These are phyloP conservation scores for Tolypocladium sp. DNA, from an alignment of 2,329 filamentous ascomycete genomes.

Conservation along the genomic window DNA sequence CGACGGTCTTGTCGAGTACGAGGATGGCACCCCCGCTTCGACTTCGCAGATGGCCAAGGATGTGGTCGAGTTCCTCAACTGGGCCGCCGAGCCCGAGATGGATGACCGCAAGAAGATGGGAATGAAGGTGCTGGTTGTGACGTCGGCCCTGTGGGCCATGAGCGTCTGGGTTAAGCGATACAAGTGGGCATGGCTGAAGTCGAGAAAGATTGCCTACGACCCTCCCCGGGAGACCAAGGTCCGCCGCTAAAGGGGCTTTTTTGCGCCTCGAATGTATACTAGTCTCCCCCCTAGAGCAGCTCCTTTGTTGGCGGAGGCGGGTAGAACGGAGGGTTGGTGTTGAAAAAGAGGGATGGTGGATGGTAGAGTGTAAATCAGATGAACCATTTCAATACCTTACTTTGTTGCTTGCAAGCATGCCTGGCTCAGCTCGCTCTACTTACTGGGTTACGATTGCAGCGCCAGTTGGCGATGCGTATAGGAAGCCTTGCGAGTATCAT, in stretches of 20 bases:
- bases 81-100: constrained; percentile 98
- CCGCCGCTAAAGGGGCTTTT: constrained; percentile 32
- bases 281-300: constrained; percentile 31
- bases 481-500: neutral
- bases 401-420: constrained; percentile 5
- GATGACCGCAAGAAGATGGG: constrained; percentile 99
- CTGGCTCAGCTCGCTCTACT: neutral
- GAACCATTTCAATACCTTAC: constrained; percentile 30
- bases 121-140: constrained; percentile 84
- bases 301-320: constrained; percentile 33
- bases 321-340: constrained; percentile 24
- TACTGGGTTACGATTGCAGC: neutral
- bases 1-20: constrained; percentile 95
- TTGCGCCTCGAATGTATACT: constrained; percentile 29
- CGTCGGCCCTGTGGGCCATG: constrained; percentile 69
- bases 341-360: constrained; percentile 19
- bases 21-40: constrained; percentile 87
- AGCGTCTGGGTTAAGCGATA: constrained; percentile 99
- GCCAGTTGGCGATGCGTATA: neutral
- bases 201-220: constrained; percentile 84
- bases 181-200: constrained; percentile 97
- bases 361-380: constrained; percentile 44
- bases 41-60: constrained; percentile 99
- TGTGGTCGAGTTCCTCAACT: constrained; percentile 97
- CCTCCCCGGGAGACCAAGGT: constrained; percentile 53